Evolutionary conservation across 306 rosid genomes (phyloP).

Genomic region (Corylus heterophylla): DNA sequence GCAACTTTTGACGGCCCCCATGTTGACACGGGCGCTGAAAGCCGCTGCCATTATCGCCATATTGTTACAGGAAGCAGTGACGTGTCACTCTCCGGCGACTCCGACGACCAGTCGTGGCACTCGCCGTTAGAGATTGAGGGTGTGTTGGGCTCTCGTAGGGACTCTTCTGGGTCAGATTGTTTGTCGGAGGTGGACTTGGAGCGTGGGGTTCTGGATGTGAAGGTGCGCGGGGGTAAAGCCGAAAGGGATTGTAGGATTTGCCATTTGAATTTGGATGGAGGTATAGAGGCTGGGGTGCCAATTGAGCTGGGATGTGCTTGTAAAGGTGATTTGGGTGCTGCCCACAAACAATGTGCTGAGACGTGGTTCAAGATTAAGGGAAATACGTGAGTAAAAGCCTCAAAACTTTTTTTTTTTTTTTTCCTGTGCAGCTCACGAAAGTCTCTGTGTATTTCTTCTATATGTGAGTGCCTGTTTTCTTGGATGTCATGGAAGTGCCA

Average conservation of each 20-base stretch:
- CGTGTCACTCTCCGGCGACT: conserved; percentile 14
- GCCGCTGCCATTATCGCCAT: not conserved
- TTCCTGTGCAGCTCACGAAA: not conserved
- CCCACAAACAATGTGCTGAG: conserved; percentile 92
- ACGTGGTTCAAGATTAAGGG: conserved; percentile 98
- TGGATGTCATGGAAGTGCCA: not conserved
- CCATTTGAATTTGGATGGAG: conserved; percentile 66
- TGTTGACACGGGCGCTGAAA: not conserved
- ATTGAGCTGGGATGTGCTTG: conserved; percentile 88
- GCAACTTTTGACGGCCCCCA: conserved; percentile 19
- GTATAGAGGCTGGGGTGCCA: conserved; percentile 75
- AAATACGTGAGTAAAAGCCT: conserved; percentile 60
- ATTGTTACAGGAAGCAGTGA: conserved; percentile 16
- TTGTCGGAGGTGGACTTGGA: conserved; percentile 75
- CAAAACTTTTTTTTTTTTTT: not conserved
- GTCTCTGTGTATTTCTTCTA: not conserved
- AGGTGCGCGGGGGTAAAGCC: conserved; percentile 54
- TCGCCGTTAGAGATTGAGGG: conserved; percentile 54
- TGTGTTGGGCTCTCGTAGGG: conserved; percentile 40
- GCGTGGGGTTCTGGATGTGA: conserved; percentile 42
- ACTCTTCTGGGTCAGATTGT: conserved; percentile 52
- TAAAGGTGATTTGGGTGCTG: conserved; percentile 92
- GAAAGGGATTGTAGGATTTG: conserved; percentile 91
- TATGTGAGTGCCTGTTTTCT: not conserved
- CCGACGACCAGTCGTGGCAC: conserved; percentile 24